Evolutionary conservation across 306 rosid species (phyloP), one percentile per base, ranked within the genome.

Genomic region (Begonia fuchsioides): DNA sequence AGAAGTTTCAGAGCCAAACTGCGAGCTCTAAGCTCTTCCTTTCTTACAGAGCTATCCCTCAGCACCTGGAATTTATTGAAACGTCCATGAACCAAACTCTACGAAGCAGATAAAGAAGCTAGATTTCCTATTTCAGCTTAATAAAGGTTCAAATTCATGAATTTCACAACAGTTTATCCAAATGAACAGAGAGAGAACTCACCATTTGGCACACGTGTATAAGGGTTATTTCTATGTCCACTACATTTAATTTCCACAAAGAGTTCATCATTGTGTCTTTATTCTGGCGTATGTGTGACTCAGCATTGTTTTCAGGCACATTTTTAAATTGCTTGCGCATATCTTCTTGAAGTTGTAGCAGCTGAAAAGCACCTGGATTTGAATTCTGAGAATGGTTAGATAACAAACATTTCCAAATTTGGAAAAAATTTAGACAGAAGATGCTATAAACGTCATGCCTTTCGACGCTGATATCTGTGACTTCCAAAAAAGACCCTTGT

Each of bases 151-250:
- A 26, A 26, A 26, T 26, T 5, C 35, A 26, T 26, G 35, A 26
- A 26, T 26, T 26, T 60, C 14, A 9, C 46, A 53, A 41, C 51
- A 39, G 38, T 54, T 52, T 45, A 51, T 48, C 58, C 19, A 43
- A 40, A 26, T 14, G 26, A 44, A 35, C 13, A 20, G 45, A 11
- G 6, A 54, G 32, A 66, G 67, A 64, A 52, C 87, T 72, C 61
- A 90, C 98, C 94, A 81, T 75, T 66, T 90, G 98, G 59, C 94
- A 90, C 65, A 90, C 98, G 50, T 77, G 86, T 51, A 72, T 60
- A 54, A 90, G 85, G 15, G 98, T 90, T 51, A 79, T 73, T 85
- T 90, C 98, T 61, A 90, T 73, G 73, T 90, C 98, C 17, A 85
- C 85, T 43, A 85, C 95, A 64, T 90, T 90, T 66, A 90, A 63